phyloP scores from a whole-genome alignment of 2,329 filamentous ascomycete species.

The Ascochyta pisi region DNA sequence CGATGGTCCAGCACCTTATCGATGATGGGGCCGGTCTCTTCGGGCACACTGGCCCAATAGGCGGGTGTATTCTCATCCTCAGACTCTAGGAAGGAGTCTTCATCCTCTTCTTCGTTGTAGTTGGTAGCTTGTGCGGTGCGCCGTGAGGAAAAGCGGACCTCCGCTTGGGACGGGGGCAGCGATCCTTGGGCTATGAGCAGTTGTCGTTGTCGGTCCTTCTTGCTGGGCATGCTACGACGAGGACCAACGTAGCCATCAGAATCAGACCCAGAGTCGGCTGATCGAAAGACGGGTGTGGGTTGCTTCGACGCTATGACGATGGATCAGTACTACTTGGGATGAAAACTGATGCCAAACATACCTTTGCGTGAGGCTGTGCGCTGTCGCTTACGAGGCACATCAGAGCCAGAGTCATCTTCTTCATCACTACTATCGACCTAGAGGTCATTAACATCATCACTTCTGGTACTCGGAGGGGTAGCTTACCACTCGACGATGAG shows the following conservation, averaged over 20 bases:
- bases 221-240: constrained; percentile 69
- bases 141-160: constrained; percentile 91
- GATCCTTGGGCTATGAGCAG: constrained; percentile 67
- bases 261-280: constrained; percentile 68
- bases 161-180: constrained; percentile 70
- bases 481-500: constrained; percentile 66
- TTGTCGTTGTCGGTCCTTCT: constrained; percentile 77
- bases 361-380: constrained; percentile 69
- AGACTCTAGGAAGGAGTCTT: constrained; percentile 62
- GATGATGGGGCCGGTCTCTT: constrained; percentile 84
- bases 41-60: constrained; percentile 72
- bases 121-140: constrained; percentile 77
- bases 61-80: constrained; percentile 71
- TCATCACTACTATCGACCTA: constrained; percentile 69
- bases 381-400: constrained; percentile 67
- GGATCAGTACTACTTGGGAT: constrained; percentile 51
- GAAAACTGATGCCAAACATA: constrained; percentile 51
- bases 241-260: constrained; percentile 77
- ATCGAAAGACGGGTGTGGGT: constrained; percentile 56
- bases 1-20: constrained; percentile 91
- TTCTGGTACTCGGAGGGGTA: constrained; percentile 17
- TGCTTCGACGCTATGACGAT: constrained; percentile 61
- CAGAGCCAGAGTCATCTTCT: constrained; percentile 73
- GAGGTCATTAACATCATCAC: constrained; percentile 25
- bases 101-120: constrained; percentile 72